Evolutionary conservation across 2,329 filamentous ascomycete genomes (phyloP), one percentile per base, ranked within the genome.

Genomic region (Trichoderma sp.): DNA sequence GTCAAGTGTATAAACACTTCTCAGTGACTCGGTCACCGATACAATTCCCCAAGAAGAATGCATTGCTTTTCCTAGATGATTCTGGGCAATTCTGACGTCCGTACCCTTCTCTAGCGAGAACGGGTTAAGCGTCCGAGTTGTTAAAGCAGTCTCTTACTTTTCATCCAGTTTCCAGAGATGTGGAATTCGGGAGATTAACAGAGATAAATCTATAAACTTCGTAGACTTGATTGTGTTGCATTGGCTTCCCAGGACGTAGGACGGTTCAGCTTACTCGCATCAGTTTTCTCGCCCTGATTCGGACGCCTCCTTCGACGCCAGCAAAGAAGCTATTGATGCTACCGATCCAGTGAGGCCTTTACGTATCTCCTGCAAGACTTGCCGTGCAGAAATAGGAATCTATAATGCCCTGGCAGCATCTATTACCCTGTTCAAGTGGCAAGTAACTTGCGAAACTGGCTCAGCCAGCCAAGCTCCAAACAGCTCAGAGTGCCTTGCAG

Each of bases 31-130:
- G 85, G 84, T 81, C 85, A 89, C 85, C 89, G 90, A 91, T 92
- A 91, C 89, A 89, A 87, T 82, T 88, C 85, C 88, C 90, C 89
- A 77, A 92, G 76, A 92, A 80, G 72, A 82, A 71, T 88, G 65
- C 73, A 68, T 74, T 68, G 50, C 71, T 71, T 74, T 78, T 75
- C 73, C 76, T 75, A 75, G 73, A 71, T 63, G 6, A 50, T 58
- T 59, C 70, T 76, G 77, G 76, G 75, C 75, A 75, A 74, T 57
- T 71, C 32, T 71, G 65, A 57, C 32, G 73, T 63, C 53, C 71
- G 76, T 79, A 82, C 77, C 80, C 85, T 85, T 83, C 80, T 76
- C 71, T 71, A 77, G 47, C 50, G 62, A 50, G 77, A 59, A 82
- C 74, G 85, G 87, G 85, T 84, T 85, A 75, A 50, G 68, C 74